These are phyloP conservation scores for Linum usitatissimum DNA, from an alignment of 345 rosid species.

Conservation along the genomic window DNA sequence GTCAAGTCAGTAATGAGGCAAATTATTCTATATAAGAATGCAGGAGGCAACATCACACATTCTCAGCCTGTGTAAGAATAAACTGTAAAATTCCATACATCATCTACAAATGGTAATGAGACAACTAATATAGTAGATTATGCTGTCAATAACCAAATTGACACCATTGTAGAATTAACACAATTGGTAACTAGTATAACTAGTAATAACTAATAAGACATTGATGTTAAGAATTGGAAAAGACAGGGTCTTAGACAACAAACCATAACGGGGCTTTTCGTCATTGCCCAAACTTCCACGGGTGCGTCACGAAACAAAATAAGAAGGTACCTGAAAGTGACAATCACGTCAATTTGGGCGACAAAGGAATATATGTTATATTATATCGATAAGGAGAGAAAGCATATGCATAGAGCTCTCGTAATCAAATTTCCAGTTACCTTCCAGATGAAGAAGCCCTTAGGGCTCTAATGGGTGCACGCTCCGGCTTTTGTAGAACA, in stretches of 20 bases:
- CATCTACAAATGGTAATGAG: not conserved
- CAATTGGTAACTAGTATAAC: not conserved
- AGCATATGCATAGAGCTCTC: not conserved
- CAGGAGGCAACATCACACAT: no score
- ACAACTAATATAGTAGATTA: no score
- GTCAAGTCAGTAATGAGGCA: no score
- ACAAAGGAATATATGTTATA: not conserved
- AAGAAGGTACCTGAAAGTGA: constrained; percentile 72
- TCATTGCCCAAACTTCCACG: constrained; percentile 99
- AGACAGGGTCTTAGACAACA: constrained; percentile 19
- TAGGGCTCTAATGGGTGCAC: constrained; percentile 88
- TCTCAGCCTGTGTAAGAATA: no score
- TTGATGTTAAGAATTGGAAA: not conserved
- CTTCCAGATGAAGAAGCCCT: constrained; percentile 98
- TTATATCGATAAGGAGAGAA: not conserved
- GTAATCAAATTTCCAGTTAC: constrained; percentile 19
- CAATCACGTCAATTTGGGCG: not conserved
- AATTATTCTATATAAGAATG: no score
- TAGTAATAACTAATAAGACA: constrained; percentile 3
- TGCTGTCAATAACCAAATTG: constrained; percentile 1
- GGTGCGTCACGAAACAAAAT: constrained; percentile 98
- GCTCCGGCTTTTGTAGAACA: constrained; percentile 90
- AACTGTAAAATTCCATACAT: no score
- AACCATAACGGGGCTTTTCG: constrained; percentile 92
- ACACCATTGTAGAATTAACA: not conserved